Evolutionary conservation across 2,329 filamentous ascomycete species (phyloP).

Genomic region (Claviceps africana): DNA sequence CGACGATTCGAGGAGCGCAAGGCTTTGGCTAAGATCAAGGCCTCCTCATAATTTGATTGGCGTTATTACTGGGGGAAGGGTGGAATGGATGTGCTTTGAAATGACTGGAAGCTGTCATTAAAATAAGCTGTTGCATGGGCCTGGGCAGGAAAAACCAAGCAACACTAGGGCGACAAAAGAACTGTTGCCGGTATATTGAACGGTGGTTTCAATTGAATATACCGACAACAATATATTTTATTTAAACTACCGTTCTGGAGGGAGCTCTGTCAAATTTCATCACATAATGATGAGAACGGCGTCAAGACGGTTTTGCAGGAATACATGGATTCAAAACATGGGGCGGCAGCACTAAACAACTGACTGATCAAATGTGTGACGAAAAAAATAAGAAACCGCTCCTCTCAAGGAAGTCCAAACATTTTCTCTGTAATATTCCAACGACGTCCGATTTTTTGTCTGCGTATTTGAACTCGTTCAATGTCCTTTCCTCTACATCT

Average conservation of each 20-base stretch:
- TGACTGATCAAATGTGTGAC: conserved; percentile 4
- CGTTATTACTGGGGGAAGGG: conserved; percentile 20
- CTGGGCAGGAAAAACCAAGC: conserved; percentile 18
- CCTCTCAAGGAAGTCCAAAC: background rate
- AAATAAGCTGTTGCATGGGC: conserved; percentile 23
- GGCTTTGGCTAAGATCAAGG: conserved; percentile 85
- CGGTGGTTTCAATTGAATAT: no score
- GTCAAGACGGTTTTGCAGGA: conserved; percentile 50
- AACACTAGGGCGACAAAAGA: conserved; percentile 24
- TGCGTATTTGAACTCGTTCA: background rate
- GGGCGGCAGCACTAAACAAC: conserved; percentile 13
- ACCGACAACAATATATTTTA: no score
- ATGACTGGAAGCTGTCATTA: conserved; percentile 22
- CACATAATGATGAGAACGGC: conserved; percentile 45
- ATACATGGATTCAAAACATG: conserved; percentile 27
- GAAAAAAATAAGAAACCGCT: background rate
- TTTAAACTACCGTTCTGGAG: conserved; percentile 42
- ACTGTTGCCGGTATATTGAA: conserved; percentile 29
- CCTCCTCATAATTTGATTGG: conserved; percentile 48
- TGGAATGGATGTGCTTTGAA: conserved; percentile 11
- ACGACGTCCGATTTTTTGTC: background rate
- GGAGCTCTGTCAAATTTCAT: conserved; percentile 50
- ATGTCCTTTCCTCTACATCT: background rate
- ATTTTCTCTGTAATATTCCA: background rate
- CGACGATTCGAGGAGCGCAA: conserved; percentile 96